A percentile compares a stretch with the other conserved stretches of the same genome.
Evolutionary conservation across 129 eudicot genomes (phyloP).

Genomic region (Solidago caesia): DNA sequence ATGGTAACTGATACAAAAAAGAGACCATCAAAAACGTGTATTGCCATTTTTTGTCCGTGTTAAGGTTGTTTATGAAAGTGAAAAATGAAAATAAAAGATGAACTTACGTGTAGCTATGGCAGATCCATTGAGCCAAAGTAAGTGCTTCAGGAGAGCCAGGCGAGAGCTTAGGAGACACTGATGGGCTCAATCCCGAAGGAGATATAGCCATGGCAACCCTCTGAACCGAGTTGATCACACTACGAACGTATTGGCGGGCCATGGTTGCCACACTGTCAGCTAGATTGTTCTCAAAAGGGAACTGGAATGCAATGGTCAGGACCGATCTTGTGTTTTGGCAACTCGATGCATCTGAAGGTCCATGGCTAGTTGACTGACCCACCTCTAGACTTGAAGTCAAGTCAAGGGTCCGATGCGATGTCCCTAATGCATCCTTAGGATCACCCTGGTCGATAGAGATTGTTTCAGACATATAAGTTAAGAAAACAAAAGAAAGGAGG

Average conservation of each 20-base stretch:
- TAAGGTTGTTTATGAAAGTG: conserved; percentile 2
- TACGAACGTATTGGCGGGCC: conserved; percentile 96
- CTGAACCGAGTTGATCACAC: conserved; percentile 88
- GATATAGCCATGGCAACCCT: conserved; percentile 95
- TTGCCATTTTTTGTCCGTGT: background rate
- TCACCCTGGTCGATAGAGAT: conserved; percentile 50
- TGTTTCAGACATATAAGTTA: conserved; percentile 17
- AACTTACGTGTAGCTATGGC: conserved; percentile 86
- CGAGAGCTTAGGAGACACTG: conserved; percentile 59
- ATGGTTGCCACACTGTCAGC: conserved; percentile 87
- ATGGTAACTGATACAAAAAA: conserved; percentile 56
- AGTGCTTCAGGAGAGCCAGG: conserved; percentile 88
- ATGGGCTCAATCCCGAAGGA: conserved; percentile 68
- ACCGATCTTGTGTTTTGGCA: conserved; percentile 62
- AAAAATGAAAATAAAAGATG: background rate
- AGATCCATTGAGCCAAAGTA: conserved; percentile 88
- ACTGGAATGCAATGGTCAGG: conserved; percentile 87
- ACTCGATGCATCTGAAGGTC: conserved; percentile 37
- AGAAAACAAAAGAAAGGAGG: background rate
- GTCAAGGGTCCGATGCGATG: conserved; percentile 78
- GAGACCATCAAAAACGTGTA: background rate
- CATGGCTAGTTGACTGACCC: conserved; percentile 55
- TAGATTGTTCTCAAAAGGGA: conserved; percentile 81
- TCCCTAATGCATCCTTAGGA: conserved; percentile 39
- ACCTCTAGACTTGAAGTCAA: conserved; percentile 94